Percentiles rank a stretch among this genome's conserved stretches.
Evolutionary conservation across 768 basidiomycete genomes (phyloP).

Genomic region (Phaeolepiota aurea): DNA sequence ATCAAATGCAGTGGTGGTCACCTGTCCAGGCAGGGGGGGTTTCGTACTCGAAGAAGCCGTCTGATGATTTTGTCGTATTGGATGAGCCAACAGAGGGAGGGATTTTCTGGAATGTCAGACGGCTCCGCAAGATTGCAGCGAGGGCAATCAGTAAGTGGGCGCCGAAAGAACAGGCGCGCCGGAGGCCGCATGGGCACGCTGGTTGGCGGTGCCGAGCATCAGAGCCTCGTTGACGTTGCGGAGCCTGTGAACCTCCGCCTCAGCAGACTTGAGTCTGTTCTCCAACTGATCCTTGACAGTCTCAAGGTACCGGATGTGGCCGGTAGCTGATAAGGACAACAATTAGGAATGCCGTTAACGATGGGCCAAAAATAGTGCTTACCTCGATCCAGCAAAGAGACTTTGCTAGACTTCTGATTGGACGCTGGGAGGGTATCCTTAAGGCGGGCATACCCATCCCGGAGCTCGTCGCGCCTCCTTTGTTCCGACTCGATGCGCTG

Average conservation of each 20-base stretch:
- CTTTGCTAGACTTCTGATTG: conserved; percentile 92
- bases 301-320: conserved; percentile 83
- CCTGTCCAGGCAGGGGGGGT: conserved; percentile 52
- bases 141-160: conserved; percentile 32
- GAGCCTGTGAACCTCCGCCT: conserved; percentile 74
- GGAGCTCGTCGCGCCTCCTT: conserved; percentile 84
- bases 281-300: conserved; percentile 69
- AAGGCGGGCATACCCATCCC: conserved; percentile 85
- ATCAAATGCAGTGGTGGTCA: conserved; percentile 34
- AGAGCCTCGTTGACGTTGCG: conserved; percentile 83
- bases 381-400: conserved; percentile 82
- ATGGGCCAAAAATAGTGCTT: conserved; percentile 15
- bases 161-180: conserved; percentile 42
- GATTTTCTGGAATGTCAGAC: conserved; percentile 21
- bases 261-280: conserved; percentile 68
- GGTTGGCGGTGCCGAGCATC: conserved; percentile 79
- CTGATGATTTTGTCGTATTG: conserved; percentile 15
- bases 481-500: conserved; percentile 94
- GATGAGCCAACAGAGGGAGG: conserved; percentile 10
- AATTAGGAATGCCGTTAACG: conserved; percentile 9
- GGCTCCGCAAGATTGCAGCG: conserved; percentile 18
- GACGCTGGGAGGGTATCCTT: conserved; percentile 85
- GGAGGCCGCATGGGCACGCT: conserved; percentile 44
- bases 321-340: conserved; percentile 54
- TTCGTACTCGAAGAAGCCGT: conserved; percentile 30